A percentile compares a stretch with the other conserved stretches of the same genome.
These are phyloP conservation scores for Morella rubra DNA, from an alignment of 306 rosid species.

Conservation along the genomic window DNA sequence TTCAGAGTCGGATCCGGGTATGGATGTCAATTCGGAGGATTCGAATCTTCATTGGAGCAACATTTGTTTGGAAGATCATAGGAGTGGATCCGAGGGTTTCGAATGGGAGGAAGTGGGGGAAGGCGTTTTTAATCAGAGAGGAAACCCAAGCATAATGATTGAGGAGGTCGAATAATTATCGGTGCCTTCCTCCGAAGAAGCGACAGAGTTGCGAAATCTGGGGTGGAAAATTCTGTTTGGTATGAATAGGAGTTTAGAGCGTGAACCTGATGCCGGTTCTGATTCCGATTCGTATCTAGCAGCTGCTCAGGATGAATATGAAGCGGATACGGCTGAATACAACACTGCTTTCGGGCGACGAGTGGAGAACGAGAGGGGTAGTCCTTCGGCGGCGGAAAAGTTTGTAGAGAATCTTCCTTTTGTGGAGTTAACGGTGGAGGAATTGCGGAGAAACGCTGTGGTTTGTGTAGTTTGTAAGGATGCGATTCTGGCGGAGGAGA, in stretches of 20 bases:
- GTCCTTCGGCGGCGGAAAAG: neutral
- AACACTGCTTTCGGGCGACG: neutral
- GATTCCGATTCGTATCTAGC: slow-evolving; percentile 37
- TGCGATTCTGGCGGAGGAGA: slow-evolving; percentile 56
- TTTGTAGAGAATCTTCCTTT: neutral
- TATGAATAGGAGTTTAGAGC: slow-evolving; percentile 37
- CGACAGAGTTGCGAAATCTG: slow-evolving; percentile 40
- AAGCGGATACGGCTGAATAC: neutral
- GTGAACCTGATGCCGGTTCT: slow-evolving; percentile 13
- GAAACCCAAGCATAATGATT: slow-evolving; percentile 30
- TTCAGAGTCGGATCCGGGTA: slow-evolving; percentile 58
- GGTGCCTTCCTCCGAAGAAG: slow-evolving; percentile 47
- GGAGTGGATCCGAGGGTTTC: slow-evolving; percentile 28
- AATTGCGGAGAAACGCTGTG: slow-evolving; percentile 17
- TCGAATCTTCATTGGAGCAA: slow-evolving; percentile 51
- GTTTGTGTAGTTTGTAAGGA: slow-evolving; percentile 84
- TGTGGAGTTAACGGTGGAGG: neutral
- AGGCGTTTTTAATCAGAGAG: slow-evolving; percentile 42
- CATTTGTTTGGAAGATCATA: slow-evolving; percentile 51
- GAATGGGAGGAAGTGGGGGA: slow-evolving; percentile 73
- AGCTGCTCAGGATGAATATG: neutral
- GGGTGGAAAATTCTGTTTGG: slow-evolving; percentile 87
- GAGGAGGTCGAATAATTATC: slow-evolving; percentile 57
- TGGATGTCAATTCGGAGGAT: slow-evolving; percentile 28
- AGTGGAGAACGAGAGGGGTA: neutral